Base-by-base conservation (phyloP, 768 basidiomycete genomes). In the Fomitopsis pulvina region DNA sequence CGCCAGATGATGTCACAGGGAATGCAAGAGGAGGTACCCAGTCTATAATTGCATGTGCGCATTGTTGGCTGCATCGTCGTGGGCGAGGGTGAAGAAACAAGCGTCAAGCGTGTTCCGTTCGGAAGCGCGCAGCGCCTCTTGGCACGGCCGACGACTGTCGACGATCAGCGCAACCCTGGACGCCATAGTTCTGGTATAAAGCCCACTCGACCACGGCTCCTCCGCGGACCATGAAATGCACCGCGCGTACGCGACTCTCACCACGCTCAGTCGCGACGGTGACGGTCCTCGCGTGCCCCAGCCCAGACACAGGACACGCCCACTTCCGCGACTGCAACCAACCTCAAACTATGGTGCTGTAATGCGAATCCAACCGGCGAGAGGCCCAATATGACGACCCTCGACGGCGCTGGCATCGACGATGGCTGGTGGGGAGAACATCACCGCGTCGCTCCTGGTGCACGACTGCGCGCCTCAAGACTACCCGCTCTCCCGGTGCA, bases 261-360 rank as follows among this genome's bases (percentile, higher is more conserved):
- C 21, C 38, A 38, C 47, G 3, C 54, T 57, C 37, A 21, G n/a
- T 56, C 28, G 50, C 52, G 16, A 51, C 54, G 22, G 49, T 45
- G 24, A 25, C 52, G 47, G 64, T 54, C 18, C 39, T 52, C 48
- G 53, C 67, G 48, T 56, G 60, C 41, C 55, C 59, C 9, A 60
- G 55, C 22, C 58, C 57, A 16, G 61, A 11, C 4, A 11, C 41
- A 57, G 84, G 85, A 4, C 89, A 92, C 55, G 73, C 76, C 0
- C 87, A 92, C 63, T 83, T 90, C 50, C 81, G 90, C 38, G 87
- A 92, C 60, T 92, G 90, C 66, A 57, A 79, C 74, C 66, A 65
- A 76, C 76, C n/a, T n/a, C n/a, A n/a, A n/a, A n/a, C 18, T 1
- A 28, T 34, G 18, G 9, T 43, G 21, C 2, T 9, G 43, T 4